A percentile compares a stretch with the other conserved stretches of the same genome.
Evolutionary conservation across 495 filamentous ascomycete genomes (phyloP).

Genomic region (Lichenothelia convexa): DNA sequence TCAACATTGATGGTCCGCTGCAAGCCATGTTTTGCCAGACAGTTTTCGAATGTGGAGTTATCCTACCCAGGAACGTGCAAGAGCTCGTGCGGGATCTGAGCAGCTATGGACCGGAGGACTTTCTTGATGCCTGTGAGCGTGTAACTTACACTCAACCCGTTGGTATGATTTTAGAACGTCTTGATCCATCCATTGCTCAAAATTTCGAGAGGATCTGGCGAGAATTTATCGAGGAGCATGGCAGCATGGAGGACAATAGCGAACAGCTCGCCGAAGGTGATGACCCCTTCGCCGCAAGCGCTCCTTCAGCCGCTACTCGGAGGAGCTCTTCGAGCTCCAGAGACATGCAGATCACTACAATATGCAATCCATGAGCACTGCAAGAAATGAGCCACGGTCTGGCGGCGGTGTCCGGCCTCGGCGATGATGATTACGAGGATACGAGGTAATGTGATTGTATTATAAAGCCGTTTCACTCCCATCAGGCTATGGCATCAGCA

Average conservation of each 20-base stretch:
- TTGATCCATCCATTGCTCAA: slow-evolving; percentile 2
- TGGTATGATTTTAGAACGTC: slow-evolving; percentile 2
- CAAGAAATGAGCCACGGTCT: no score
- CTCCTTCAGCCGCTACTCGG: no score
- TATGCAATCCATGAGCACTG: no score
- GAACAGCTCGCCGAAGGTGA: no score
- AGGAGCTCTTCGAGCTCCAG: no score
- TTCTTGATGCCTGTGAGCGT: slow-evolving; percentile 6
- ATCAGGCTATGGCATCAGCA: no score
- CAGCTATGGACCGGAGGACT: slow-evolving; percentile 3
- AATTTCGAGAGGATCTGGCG: slow-evolving; percentile 3
- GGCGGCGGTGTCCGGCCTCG: no score
- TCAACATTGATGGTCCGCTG: slow-evolving; percentile 18
- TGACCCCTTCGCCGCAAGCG: no score
- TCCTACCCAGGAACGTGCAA: slow-evolving; percentile 1
- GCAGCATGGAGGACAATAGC: neutral
- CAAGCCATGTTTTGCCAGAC: slow-evolving; percentile 18
- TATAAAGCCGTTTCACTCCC: no score
- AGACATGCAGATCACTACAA: no score
- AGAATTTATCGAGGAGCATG: slow-evolving; percentile 4
- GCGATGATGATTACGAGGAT: no score
- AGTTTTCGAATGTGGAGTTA: slow-evolving; percentile 1
- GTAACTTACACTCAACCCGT: slow-evolving; percentile 4
- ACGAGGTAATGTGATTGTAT: no score
- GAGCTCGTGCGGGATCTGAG: slow-evolving; percentile 3